phyloP scores from a whole-genome alignment of 805 yeast genomes.

The Kodamaea sagamina region DNA sequence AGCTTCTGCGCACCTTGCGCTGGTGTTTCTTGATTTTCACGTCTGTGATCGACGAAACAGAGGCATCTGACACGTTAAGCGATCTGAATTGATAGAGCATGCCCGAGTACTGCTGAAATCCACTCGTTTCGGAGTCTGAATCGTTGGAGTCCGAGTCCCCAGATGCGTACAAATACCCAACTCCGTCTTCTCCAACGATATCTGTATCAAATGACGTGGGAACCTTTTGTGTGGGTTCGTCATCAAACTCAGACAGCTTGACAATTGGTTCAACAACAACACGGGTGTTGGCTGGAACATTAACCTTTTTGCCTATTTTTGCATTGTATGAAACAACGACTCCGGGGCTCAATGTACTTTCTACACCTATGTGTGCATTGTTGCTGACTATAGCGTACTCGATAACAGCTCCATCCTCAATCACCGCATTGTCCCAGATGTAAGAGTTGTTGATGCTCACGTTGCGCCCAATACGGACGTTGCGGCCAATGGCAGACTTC shows the following conservation, averaged over 20 bases:
- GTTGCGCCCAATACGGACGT: slow-evolving; percentile 80
- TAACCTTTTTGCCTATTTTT: slow-evolving; percentile 54
- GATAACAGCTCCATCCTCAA: slow-evolving; percentile 64
- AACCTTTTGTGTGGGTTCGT: slow-evolving; percentile 27
- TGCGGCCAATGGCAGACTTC: slow-evolving; percentile 80
- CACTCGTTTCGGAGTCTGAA: slow-evolving; percentile 36
- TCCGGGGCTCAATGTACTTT: slow-evolving; percentile 62
- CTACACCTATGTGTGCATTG: slow-evolving; percentile 53
- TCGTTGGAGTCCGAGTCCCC: slow-evolving; percentile 40
- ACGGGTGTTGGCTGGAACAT: slow-evolving; percentile 52
- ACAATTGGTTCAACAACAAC: slow-evolving; percentile 50
- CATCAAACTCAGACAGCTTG: slow-evolving; percentile 30
- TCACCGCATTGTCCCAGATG: slow-evolving; percentile 80
- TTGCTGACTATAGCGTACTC: slow-evolving; percentile 72
- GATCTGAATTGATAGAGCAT: slow-evolving; percentile 49
- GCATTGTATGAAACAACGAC: slow-evolving; percentile 79
- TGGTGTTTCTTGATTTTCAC: slow-evolving; percentile 41
- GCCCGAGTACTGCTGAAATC: slow-evolving; percentile 38
- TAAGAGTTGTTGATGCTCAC: slow-evolving; percentile 73
- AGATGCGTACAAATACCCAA: slow-evolving; percentile 51
- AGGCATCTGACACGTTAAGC: slow-evolving; percentile 57
- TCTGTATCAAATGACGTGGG: slow-evolving; percentile 20
- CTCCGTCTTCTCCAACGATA: slow-evolving; percentile 51
- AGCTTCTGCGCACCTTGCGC: slow-evolving; percentile 36
- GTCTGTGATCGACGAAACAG: slow-evolving; percentile 54